Evolutionary conservation across 1,139 yeast species (phyloP).

Genomic region (Geotrichum candidum): DNA sequence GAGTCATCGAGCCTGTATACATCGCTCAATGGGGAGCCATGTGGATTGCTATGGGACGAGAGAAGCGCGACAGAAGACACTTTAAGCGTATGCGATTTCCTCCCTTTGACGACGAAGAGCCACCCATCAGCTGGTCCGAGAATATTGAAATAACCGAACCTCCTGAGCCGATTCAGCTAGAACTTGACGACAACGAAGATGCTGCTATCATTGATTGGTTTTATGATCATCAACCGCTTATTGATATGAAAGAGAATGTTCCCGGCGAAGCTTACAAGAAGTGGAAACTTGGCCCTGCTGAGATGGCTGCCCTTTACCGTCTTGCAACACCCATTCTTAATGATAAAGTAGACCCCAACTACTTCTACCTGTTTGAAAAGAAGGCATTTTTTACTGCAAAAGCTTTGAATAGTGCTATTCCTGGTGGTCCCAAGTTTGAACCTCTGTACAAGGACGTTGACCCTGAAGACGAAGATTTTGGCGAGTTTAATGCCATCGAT

Average conservation of each 20-base stretch:
- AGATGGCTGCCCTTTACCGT: conserved; percentile 61
- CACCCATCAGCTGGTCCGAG: conserved; percentile 78
- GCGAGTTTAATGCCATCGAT: conserved; percentile 86
- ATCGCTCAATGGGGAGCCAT: conserved; percentile 93
- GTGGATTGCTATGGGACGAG: conserved; percentile 92
- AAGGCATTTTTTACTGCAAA: conserved; percentile 83
- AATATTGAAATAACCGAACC: conserved; percentile 70
- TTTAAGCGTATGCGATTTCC: conserved; percentile 92
- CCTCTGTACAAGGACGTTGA: conserved; percentile 69
- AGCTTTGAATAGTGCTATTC: conserved; percentile 76
- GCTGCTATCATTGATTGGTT: conserved; percentile 64
- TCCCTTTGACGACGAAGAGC: conserved; percentile 96
- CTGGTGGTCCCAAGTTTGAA: conserved; percentile 96
- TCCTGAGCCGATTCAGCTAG: conserved; percentile 60
- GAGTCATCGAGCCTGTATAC: conserved; percentile 88
- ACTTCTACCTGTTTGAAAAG: conserved; percentile 64
- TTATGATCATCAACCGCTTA: conserved; percentile 69
- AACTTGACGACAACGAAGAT: conserved; percentile 57
- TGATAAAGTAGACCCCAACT: conserved; percentile 51
- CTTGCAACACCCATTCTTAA: conserved; percentile 65
- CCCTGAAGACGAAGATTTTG: conserved; percentile 68
- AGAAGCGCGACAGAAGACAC: conserved; percentile 82
- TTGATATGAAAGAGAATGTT: conserved; percentile 49
- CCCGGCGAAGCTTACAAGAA: conserved; percentile 72
- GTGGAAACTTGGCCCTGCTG: conserved; percentile 61